Base-by-base conservation (phyloP, 2,329 filamentous ascomycete genomes). In the Huntiella moniliformis region DNA sequence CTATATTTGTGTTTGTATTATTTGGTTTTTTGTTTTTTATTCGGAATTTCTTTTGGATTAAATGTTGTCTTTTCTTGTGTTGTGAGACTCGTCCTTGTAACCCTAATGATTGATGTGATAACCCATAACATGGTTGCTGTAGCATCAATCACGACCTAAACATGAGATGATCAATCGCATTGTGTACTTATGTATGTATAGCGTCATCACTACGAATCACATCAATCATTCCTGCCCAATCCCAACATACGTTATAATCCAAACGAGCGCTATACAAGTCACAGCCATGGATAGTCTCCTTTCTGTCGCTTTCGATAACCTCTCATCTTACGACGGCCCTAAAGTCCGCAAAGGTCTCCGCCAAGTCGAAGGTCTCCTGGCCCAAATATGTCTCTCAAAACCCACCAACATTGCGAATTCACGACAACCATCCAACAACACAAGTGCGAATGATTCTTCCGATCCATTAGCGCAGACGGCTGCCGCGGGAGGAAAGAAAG, bases 261-360 rank as follows among this genome's bases (percentile, higher is more conserved):
- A 10, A 28, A 10, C 22, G 7, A 28, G 22, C 22, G 22, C 22
- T 28, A 28, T 10, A 28, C 7, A 28, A 28, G 22, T 28, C 22
- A 28, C 22, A 22, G 32, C 55, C 56, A 96, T 96, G 91, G 91
- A 96, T 67, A 77, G 82, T 44, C 73, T 96, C 22, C 71, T 96
- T 47, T 92, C 85, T 38, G 77, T 93, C 60, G 86, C 88, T 51
- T 96, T 96, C 63, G 87, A 95, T 67, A 93, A 93, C 63, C 79
- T 95, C 53, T 92, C 87, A 51, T 95, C 87, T 42, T 87, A 87
- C 61, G 86, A 95, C 56, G 78, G 79, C 48, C 70, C 73, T 60
- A 94, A 94, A 66, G 82, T 96, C 58, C 80, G 85, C 55, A 96
- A 95, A 66, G 91, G 88, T 44, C 66, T 96, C 53, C 81, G 85